phyloP scores from a whole-genome alignment of 192 early-diverging fungal genomes.

The Entomortierella beljakovae region DNA sequence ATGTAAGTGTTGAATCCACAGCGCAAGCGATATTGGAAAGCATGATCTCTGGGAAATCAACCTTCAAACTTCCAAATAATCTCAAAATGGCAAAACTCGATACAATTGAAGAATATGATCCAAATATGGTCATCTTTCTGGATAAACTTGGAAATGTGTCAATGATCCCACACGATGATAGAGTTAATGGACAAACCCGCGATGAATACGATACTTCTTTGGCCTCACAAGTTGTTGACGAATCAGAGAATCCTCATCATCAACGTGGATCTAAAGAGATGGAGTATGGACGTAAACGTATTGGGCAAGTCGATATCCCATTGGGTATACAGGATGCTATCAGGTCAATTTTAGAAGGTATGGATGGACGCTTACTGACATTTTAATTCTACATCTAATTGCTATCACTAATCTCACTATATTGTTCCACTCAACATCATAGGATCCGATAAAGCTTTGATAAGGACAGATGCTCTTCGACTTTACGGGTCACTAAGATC shows the following conservation, averaged over 20 bases:
- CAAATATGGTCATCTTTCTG: constrained; percentile 51
- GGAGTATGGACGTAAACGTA: constrained; percentile 51
- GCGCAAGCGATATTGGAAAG: not conserved
- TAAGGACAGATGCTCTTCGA: constrained; percentile 63
- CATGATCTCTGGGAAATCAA: not conserved
- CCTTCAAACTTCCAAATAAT: constrained; percentile 15
- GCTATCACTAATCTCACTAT: not conserved
- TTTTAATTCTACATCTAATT: no score
- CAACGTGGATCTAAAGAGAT: constrained; percentile 49
- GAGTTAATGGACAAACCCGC: constrained; percentile 38
- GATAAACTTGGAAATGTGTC: constrained; percentile 45
- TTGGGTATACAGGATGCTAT: constrained; percentile 41
- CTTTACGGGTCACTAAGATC: constrained; percentile 66
- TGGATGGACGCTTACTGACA: not conserved
- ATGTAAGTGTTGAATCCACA: no score
- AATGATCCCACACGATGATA: constrained; percentile 47
- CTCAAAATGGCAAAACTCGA: constrained; percentile 34
- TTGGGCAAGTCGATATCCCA: constrained; percentile 49
- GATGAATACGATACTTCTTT: constrained; percentile 13
- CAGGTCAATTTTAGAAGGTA: constrained; percentile 31
- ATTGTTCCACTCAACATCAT: not conserved
- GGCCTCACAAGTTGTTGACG: not conserved
- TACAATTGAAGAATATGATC: constrained; percentile 25
- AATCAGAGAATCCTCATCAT: not conserved
- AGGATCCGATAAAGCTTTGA: constrained; percentile 56